These are phyloP conservation scores for Daphne laureola DNA, from an alignment of 441 rosid species.

Conservation along the genomic window DNA sequence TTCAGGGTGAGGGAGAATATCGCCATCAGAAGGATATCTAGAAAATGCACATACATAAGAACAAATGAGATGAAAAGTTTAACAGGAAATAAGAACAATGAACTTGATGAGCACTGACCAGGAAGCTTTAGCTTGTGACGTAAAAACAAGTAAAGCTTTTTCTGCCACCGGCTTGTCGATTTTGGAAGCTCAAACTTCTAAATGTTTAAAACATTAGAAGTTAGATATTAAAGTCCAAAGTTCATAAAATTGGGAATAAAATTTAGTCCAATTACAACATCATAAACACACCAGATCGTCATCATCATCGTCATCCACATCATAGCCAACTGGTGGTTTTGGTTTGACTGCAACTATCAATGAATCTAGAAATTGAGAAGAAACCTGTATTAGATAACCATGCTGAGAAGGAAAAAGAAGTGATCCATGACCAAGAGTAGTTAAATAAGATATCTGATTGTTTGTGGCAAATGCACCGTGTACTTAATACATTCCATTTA, in stretches of 20 bases:
- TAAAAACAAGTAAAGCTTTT: slow-evolving; percentile 49
- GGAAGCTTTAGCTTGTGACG: slow-evolving; percentile 67
- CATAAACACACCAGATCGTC: slow-evolving; percentile 50
- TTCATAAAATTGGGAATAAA: slow-evolving; percentile 2
- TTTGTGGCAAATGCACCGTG: no score
- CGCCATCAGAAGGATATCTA: slow-evolving; percentile 75
- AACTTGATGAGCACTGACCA: slow-evolving; percentile 33
- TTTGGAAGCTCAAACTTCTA: slow-evolving; percentile 77
- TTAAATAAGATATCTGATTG: neutral
- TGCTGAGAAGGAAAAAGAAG: neutral
- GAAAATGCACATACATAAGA: slow-evolving; percentile 18
- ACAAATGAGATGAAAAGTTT: slow-evolving; percentile 6
- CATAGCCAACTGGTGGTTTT: slow-evolving; percentile 52
- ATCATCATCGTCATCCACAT: slow-evolving; percentile 47
- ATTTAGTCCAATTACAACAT: slow-evolving; percentile 5
- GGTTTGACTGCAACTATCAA: slow-evolving; percentile 73
- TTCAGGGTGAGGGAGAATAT: slow-evolving; percentile 60
- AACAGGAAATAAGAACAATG: slow-evolving; percentile 8
- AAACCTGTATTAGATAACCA: neutral
- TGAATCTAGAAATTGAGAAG: slow-evolving; percentile 35
- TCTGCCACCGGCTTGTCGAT: slow-evolving; percentile 67
- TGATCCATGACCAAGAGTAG: neutral
- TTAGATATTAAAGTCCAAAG: neutral
- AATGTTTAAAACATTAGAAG: slow-evolving; percentile 13
- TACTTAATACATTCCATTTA: no score